Evolutionary conservation across 768 basidiomycete genomes (phyloP).

Genomic region (Butyriboletus loyo): DNA sequence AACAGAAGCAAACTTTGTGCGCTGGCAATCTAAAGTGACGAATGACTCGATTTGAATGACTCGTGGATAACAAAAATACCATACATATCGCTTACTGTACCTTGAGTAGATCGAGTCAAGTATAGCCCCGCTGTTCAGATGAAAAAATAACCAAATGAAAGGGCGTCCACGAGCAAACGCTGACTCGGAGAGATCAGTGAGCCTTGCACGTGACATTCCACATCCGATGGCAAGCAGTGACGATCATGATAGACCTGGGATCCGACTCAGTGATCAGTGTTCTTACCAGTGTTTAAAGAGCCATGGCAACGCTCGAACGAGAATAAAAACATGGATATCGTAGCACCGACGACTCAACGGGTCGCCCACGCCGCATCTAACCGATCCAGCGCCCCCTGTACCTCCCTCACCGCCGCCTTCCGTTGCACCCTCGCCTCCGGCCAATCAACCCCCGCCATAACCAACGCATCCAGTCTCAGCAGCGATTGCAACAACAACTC

Average conservation of each 20-base stretch:
- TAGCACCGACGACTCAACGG: constrained; percentile 10
- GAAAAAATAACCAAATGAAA: background rate
- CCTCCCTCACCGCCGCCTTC: constrained; percentile 82
- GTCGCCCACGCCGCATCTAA: constrained; percentile 69
- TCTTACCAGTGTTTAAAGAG: background rate
- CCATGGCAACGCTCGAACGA: background rate
- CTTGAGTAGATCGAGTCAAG: background rate
- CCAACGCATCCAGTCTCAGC: constrained; percentile 80
- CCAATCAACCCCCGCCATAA: constrained; percentile 67
- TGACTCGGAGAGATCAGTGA: background rate
- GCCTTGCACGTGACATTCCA: background rate
- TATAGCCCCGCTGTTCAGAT: background rate
- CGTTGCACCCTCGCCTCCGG: constrained; percentile 72
- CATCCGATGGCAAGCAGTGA: too few species aligned
- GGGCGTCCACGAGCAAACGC: background rate
- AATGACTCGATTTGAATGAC: constrained; percentile 17
- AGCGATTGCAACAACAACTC: constrained; percentile 88
- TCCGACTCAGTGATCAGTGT: background rate
- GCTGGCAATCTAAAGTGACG: background rate
- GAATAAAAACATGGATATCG: background rate
- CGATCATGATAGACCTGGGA: background rate
- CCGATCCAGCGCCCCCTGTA: constrained; percentile 78
- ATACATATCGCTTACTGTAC: background rate
- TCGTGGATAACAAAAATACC: background rate
- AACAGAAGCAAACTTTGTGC: background rate